Evolutionary conservation across 139 green algal species (phyloP).

Genomic region (Spirogloea muscicola): DNA sequence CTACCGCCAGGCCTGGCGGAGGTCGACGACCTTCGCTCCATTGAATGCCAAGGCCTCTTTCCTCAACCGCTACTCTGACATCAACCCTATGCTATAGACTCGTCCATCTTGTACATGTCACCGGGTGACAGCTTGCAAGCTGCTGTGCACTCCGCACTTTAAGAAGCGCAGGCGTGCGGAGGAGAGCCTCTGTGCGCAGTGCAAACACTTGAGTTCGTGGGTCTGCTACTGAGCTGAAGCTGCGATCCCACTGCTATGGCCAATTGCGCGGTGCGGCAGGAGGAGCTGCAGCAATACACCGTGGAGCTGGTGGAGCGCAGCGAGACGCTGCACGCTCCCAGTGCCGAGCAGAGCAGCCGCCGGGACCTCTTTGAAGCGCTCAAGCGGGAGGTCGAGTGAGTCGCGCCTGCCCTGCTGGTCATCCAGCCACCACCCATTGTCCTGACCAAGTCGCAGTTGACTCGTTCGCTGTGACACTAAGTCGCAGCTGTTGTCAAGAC

Average conservation of each 20-base stretch:
- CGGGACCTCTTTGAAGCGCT: constrained; percentile 23
- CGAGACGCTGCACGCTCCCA: background rate
- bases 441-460: too few species aligned
- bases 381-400: constrained; percentile 7
- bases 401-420: too few species aligned
- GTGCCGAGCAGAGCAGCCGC: background rate
- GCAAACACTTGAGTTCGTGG: too few species aligned
- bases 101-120: background rate
- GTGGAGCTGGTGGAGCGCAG: constrained; percentile 3
- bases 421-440: too few species aligned
- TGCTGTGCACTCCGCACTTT: background rate
- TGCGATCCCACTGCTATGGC: too few species aligned
- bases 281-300: constrained; percentile 21
- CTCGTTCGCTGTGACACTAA: too few species aligned
- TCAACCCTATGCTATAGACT: background rate
- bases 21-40: background rate
- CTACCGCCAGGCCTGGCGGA: background rate
- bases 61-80: too few species aligned
- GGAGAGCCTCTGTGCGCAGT: too few species aligned
- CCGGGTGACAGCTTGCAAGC: background rate
- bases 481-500: too few species aligned
- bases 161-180: background rate
- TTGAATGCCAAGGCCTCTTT: background rate
- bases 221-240: too few species aligned
- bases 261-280: too few species aligned